These are phyloP conservation scores for Spathaspora hagerdaliae DNA, from an alignment of 805 yeast species.

Conservation along the genomic window DNA sequence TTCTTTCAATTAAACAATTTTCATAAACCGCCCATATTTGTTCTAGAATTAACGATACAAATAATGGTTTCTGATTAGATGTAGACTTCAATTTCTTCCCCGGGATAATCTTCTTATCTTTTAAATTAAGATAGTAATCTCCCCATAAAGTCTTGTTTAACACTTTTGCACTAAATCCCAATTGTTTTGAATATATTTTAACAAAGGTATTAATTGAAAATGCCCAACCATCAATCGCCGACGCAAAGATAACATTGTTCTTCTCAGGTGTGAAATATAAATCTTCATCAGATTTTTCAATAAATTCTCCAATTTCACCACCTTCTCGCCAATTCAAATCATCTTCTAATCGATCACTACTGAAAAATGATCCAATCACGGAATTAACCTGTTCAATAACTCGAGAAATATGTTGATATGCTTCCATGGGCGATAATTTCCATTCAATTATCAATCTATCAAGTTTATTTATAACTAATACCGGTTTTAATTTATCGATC, in stretches of 20 bases:
- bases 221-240: constrained; percentile 98
- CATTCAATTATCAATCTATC: constrained; percentile 83
- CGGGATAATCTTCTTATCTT: constrained; percentile 76
- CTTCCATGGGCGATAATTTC: constrained; percentile 77
- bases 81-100: constrained; percentile 62
- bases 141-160: constrained; percentile 94
- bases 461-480: constrained; percentile 84
- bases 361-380: constrained; percentile 86
- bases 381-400: constrained; percentile 92
- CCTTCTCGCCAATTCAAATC: constrained; percentile 74
- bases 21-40: constrained; percentile 91
- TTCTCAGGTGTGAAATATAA: constrained; percentile 82
- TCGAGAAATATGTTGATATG: constrained; percentile 73
- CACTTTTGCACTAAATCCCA: constrained; percentile 78
- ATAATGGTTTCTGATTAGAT: constrained; percentile 63
- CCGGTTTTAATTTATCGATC: constrained; percentile 86
- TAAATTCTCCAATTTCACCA: constrained; percentile 53
- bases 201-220: constrained; percentile 87
- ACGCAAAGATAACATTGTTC: constrained; percentile 86
- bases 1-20: constrained; percentile 57
- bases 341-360: constrained; percentile 89
- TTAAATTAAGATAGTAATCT: constrained; percentile 84
- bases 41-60: constrained; percentile 82
- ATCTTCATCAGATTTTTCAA: constrained; percentile 76
- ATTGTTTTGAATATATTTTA: constrained; percentile 74